These are phyloP conservation scores for Eucalyptus cloeziana DNA, from an alignment of 345 rosid species.

Conservation along the genomic window DNA sequence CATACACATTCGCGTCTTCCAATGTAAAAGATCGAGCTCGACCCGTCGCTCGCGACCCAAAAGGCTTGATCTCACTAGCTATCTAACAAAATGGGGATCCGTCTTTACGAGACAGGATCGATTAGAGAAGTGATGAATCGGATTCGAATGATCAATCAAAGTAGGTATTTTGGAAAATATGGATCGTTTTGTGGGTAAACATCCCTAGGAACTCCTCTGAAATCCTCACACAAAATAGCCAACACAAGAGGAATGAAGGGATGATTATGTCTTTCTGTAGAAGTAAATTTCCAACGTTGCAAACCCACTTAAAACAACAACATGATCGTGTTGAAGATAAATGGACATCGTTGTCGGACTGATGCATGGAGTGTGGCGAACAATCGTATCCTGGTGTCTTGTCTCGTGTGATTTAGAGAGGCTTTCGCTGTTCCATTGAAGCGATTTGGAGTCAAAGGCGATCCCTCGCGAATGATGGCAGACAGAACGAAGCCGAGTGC, in stretches of 20 bases:
- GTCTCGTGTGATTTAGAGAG: not conserved
- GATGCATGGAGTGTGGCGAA: not conserved
- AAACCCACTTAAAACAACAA: not conserved
- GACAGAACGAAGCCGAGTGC: constrained; percentile 51
- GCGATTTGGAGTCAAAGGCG: not conserved
- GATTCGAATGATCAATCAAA: not conserved
- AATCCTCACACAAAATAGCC: not conserved
- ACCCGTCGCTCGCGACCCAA: not conserved
- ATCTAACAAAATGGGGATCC: not conserved
- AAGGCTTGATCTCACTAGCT: not conserved
- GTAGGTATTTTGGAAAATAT: not conserved
- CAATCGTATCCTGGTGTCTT: not conserved
- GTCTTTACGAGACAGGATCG: not conserved
- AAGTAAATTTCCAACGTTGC: not conserved
- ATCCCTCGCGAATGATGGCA: constrained; percentile 38
- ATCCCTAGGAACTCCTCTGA: not conserved
- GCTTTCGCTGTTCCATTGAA: not conserved
- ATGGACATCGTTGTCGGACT: not conserved
- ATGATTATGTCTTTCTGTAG: not conserved
- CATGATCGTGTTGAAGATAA: not conserved
- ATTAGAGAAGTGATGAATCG: not conserved
- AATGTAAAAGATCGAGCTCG: not conserved
- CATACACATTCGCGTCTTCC: not conserved
- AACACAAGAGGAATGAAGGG: not conserved
- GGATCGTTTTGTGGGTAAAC: too few species aligned